Conservation (phyloP, 306 rosid genomes). For the Pyrus communis region DNA sequence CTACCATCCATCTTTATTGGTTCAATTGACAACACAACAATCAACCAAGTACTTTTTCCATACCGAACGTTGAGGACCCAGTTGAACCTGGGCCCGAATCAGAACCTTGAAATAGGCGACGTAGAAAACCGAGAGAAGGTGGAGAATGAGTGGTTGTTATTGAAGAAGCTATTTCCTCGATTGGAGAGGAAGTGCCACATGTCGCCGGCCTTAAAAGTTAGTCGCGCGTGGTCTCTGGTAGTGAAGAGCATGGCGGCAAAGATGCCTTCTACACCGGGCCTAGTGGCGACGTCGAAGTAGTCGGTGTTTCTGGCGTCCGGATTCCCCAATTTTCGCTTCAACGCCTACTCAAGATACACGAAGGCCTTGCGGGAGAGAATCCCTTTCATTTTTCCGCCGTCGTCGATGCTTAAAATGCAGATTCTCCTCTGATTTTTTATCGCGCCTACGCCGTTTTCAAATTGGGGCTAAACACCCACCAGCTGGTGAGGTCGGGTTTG, state of each 20-base stretch:
- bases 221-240: slow-evolving; percentile 51
- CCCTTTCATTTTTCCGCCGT: slow-evolving; percentile 90
- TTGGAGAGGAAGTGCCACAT: slow-evolving; percentile 70
- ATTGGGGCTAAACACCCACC: slow-evolving; percentile 4
- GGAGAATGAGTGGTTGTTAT: neutral
- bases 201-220: slow-evolving; percentile 63
- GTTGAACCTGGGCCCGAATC: slow-evolving; percentile 18
- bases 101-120: slow-evolving; percentile 26
- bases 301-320: slow-evolving; percentile 80
- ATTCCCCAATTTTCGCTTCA: slow-evolving; percentile 72
- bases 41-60: slow-evolving; percentile 36
- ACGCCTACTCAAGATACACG: slow-evolving; percentile 64
- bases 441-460: slow-evolving; percentile 26
- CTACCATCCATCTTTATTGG: too few relatives aligned
- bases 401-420: slow-evolving; percentile 84
- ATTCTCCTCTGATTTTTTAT: slow-evolving; percentile 89
- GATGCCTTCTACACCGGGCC: slow-evolving; percentile 83
- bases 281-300: slow-evolving; percentile 83
- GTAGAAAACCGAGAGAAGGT: slow-evolving; percentile 24
- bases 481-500: slow-evolving; percentile 15
- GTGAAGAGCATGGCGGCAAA: slow-evolving; percentile 86
- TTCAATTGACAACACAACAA: too few relatives aligned
- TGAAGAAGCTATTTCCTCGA: slow-evolving; percentile 54
- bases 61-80: slow-evolving; percentile 32
- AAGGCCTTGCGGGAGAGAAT: slow-evolving; percentile 82